These are phyloP conservation scores for Pezicula rhizophila DNA, from an alignment of 2,329 filamentous ascomycete species.

Conservation along the genomic window DNA sequence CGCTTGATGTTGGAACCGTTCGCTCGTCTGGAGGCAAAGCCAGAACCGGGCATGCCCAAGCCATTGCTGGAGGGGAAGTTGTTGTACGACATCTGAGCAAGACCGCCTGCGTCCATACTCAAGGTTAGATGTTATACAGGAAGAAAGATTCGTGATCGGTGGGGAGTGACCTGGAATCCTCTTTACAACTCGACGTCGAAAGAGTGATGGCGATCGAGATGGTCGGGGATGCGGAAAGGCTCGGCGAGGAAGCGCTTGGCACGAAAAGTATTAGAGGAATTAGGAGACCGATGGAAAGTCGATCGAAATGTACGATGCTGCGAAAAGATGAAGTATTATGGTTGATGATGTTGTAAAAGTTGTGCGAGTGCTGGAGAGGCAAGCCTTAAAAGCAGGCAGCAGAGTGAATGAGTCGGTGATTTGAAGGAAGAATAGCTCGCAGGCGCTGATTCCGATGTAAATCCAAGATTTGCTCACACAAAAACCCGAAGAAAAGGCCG, in stretches of 20 bases:
- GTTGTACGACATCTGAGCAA: slow-evolving; percentile 97
- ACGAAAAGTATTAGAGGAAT: slow-evolving; percentile 24
- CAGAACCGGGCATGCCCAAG: slow-evolving; percentile 69
- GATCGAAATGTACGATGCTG: slow-evolving; percentile 13
- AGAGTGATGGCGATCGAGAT: slow-evolving; percentile 19
- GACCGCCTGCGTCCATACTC: slow-evolving; percentile 90
- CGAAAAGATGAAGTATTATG: slow-evolving; percentile 21
- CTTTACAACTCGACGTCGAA: slow-evolving; percentile 17
- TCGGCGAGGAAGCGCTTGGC: slow-evolving; percentile 10
- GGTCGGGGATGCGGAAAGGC: slow-evolving; percentile 1
- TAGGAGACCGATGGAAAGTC: slow-evolving; percentile 20
- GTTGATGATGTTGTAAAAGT: slow-evolving; percentile 15
- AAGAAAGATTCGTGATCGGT: slow-evolving; percentile 7
- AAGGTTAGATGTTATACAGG: slow-evolving; percentile 22
- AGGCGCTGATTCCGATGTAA: slow-evolving; percentile 8
- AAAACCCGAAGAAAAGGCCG: slow-evolving; percentile 5
- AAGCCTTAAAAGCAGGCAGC: slow-evolving; percentile 23
- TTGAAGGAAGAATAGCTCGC: slow-evolving; percentile 17
- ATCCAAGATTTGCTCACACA: slow-evolving; percentile 18
- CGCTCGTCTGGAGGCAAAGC: slow-evolving; percentile 76
- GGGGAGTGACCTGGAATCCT: slow-evolving; percentile 2
- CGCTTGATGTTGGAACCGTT: slow-evolving; percentile 84
- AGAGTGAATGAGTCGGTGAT: slow-evolving; percentile 12
- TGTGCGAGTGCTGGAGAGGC: slow-evolving; percentile 17
- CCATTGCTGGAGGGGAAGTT: slow-evolving; percentile 65